Percentiles rank a stretch among this genome's conserved stretches.
Evolutionary conservation across 441 rosid genomes (phyloP).

Genomic region (Eutrema salsugineum): DNA sequence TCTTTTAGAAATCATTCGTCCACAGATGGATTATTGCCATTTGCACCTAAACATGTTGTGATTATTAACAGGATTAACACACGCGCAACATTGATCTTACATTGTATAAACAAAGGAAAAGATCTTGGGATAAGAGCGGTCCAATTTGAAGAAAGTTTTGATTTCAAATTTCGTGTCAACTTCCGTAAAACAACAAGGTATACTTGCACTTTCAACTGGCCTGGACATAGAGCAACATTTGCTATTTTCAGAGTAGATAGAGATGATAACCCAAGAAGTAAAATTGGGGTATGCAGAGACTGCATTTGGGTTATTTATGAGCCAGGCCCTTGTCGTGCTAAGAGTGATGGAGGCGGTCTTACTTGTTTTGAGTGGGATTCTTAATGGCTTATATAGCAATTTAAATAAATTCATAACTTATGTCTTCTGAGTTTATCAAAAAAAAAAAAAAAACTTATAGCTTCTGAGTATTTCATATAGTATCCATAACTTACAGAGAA

Average conservation of each 20-base stretch:
- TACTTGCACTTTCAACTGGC: constrained; percentile 1
- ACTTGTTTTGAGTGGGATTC: background rate
- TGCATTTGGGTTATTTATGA: constrained; percentile 1
- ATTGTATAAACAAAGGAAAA: background rate
- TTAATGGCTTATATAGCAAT: too few relatives aligned
- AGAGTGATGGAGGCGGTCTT: background rate
- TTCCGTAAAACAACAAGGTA: background rate
- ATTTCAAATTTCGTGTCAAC: constrained; percentile 4
- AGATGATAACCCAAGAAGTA: constrained; percentile 1
- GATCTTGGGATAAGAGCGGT: background rate
- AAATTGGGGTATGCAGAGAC: background rate
- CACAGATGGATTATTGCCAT: background rate
- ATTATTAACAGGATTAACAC: background rate
- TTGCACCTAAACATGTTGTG: constrained; percentile 6
- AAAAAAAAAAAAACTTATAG: too few relatives aligned
- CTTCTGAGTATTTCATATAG: background rate
- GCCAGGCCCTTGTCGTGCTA: constrained; percentile 2
- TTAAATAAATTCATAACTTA: too few relatives aligned
- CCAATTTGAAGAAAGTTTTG: background rate
- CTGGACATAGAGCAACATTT: background rate
- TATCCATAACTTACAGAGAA: background rate
- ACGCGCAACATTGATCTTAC: background rate
- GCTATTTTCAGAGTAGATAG: constrained; percentile 11
- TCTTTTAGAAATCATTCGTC: background rate
- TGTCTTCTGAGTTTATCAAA: too few relatives aligned